Conservation (phyloP, 805 yeast genomes). For the Wickerhamomyces canadensis region DNA sequence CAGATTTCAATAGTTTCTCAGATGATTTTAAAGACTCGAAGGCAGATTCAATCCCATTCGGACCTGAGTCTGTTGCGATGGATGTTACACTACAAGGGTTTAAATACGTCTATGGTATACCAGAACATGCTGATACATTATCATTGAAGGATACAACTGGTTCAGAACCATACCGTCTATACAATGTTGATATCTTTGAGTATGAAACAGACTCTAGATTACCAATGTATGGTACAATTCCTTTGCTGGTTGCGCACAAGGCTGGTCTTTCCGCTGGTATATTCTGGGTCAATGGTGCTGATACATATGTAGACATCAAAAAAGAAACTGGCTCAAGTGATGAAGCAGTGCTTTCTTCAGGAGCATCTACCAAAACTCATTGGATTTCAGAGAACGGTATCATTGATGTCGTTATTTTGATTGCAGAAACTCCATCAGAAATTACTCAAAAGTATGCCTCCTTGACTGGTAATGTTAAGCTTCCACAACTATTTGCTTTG, state of each 20-base stretch:
- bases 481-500: constrained; percentile 74
- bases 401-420: constrained; percentile 65
- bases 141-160: constrained; percentile 62
- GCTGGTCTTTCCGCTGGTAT: constrained; percentile 60
- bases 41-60: constrained; percentile 63
- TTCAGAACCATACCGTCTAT: constrained; percentile 77
- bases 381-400: constrained; percentile 94
- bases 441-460: constrained; percentile 57
- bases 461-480: constrained; percentile 64
- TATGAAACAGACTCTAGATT: constrained; percentile 75
- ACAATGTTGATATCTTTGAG: constrained; percentile 92
- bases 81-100: constrained; percentile 66
- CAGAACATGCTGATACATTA: constrained; percentile 88
- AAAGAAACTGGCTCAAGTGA: constrained; percentile 25
- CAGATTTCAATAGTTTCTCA: constrained; percentile 56
- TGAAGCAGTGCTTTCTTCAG: constrained; percentile 6
- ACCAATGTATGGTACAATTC: constrained; percentile 96
- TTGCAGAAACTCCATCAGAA: constrained; percentile 51
- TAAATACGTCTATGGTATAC: constrained; percentile 81
- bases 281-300: constrained; percentile 92
- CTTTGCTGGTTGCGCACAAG: constrained; percentile 71
- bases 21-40: constrained; percentile 68
- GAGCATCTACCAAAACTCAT: constrained; percentile 47
- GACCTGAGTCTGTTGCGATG: constrained; percentile 85
- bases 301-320: constrained; percentile 77